phyloP scores from a whole-genome alignment of 2,329 filamentous ascomycete species.

The Diplodia mutila region DNA sequence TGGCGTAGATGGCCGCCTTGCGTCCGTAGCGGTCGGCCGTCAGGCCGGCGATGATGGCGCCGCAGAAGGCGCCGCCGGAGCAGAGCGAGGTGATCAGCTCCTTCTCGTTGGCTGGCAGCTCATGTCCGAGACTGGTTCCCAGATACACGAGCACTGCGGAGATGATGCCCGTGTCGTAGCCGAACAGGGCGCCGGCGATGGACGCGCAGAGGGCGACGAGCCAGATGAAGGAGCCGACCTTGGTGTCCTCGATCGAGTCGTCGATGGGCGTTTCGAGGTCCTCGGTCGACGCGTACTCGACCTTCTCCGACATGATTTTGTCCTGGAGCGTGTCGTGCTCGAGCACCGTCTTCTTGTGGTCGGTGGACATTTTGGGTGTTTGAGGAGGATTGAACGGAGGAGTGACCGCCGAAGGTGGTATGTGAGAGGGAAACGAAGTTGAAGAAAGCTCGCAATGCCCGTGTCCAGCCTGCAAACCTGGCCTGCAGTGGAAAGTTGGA shows the following conservation, averaged over 20 bases:
- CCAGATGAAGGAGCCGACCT: constrained; percentile 46
- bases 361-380: not conserved
- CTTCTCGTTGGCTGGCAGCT: constrained; percentile 49
- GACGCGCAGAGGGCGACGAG: constrained; percentile 38
- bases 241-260: constrained; percentile 45
- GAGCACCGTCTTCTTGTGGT: not conserved
- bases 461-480: not conserved
- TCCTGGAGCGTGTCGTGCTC: constrained; percentile 7
- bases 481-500: not conserved
- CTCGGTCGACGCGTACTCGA: constrained; percentile 30
- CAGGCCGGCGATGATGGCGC: constrained; percentile 40
- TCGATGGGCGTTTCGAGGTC: constrained; percentile 25
- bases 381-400: not conserved
- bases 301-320: constrained; percentile 19
- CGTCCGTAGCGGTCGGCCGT: constrained; percentile 44
- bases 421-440: not conserved
- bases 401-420: no score
- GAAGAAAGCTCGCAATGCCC: not conserved
- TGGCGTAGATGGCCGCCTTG: constrained; percentile 46
- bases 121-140: constrained; percentile 45
- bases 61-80: constrained; percentile 53
- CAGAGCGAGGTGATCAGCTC: constrained; percentile 58
- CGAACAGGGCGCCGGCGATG: constrained; percentile 39
- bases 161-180: constrained; percentile 54
- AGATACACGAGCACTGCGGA: constrained; percentile 51